Conservation (phyloP, 345 rosid genomes). For the Euphorbia pulcherrima region DNA sequence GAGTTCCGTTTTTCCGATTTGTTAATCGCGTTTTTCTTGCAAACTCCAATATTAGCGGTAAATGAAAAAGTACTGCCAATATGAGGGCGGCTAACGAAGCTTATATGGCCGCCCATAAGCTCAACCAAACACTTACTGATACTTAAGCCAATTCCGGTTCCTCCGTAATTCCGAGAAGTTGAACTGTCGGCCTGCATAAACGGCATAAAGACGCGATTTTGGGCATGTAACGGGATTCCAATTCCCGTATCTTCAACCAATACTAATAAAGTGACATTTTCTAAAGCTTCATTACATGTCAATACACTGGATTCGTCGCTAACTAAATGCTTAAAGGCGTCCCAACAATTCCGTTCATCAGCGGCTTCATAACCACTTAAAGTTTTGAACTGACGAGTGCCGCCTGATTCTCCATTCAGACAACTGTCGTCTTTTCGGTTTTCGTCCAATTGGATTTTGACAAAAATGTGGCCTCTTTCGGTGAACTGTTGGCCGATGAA, state of each 20-base stretch:
- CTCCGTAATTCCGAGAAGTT: constrained; percentile 84
- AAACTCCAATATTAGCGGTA: constrained; percentile 56
- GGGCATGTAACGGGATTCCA: constrained; percentile 82
- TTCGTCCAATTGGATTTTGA: constrained; percentile 78
- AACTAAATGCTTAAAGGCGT: constrained; percentile 60
- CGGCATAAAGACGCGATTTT: constrained; percentile 85
- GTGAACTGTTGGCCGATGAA: constrained; percentile 61
- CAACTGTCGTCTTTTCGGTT: constrained; percentile 35
- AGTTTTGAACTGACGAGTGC: constrained; percentile 47
- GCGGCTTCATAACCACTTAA: constrained; percentile 92
- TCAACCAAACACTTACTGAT: constrained; percentile 91
- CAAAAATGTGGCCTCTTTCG: constrained; percentile 86
- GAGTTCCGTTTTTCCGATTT: constrained; percentile 46
- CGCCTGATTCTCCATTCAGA: constrained; percentile 50
- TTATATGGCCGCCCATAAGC: constrained; percentile 88
- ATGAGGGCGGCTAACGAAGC: constrained; percentile 69
- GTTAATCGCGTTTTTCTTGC: constrained; percentile 30
- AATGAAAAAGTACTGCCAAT: constrained; percentile 89
- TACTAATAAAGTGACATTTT: constrained; percentile 57
- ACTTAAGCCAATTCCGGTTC: constrained; percentile 97
- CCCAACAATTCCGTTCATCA: constrained; percentile 84
- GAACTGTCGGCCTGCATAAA: constrained; percentile 99
- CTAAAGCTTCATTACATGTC: constrained; percentile 34
- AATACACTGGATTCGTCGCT: constrained; percentile 41
- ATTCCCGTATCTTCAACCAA: constrained; percentile 95